Evolutionary conservation across 2,329 filamentous ascomycete species (phyloP).

Genomic region (Septoria petroselini): DNA sequence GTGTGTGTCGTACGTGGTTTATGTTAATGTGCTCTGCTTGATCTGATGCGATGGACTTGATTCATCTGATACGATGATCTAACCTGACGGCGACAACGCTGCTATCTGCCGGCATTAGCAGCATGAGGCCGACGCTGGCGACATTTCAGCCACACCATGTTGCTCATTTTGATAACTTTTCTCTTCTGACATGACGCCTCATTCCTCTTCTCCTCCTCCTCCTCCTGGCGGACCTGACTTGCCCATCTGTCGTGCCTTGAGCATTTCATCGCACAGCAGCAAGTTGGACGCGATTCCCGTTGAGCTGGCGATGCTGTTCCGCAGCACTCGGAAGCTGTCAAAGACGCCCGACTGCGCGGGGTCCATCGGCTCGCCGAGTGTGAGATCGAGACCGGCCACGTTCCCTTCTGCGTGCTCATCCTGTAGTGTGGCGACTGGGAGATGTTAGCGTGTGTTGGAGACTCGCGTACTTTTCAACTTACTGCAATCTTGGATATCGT

Average conservation of each 20-base stretch:
- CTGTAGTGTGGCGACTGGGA: constrained; percentile 74
- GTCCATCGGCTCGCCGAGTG: constrained; percentile 90
- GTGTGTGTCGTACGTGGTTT: too few species aligned
- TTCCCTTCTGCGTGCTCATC: constrained; percentile 84
- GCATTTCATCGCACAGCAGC: constrained; percentile 89
- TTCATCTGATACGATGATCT: too few species aligned
- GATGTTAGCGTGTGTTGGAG: constrained; percentile 11
- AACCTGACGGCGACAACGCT: too few species aligned
- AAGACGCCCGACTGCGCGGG: constrained; percentile 88
- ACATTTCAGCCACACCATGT: too few species aligned
- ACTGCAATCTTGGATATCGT: constrained; percentile 94
- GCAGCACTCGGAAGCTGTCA: constrained; percentile 90
- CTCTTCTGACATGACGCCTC: constrained; percentile 13
- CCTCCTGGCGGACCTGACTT: constrained; percentile 35
- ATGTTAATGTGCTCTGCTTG: too few species aligned
- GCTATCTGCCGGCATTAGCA: too few species aligned
- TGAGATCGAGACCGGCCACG: constrained; percentile 78
- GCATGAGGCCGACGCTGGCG: too few species aligned
- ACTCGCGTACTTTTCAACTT: constrained; percentile 45
- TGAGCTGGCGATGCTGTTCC: constrained; percentile 90
- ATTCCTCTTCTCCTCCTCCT: constrained; percentile 30
- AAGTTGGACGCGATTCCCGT: constrained; percentile 94
- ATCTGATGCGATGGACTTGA: too few species aligned
- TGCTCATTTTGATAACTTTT: too few species aligned
- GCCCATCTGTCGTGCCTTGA: constrained; percentile 96